Evolutionary conservation across 2,329 filamentous ascomycete species (phyloP), one percentile per base, ranked within the genome.

Genomic region (Dothistroma septosporum): DNA sequence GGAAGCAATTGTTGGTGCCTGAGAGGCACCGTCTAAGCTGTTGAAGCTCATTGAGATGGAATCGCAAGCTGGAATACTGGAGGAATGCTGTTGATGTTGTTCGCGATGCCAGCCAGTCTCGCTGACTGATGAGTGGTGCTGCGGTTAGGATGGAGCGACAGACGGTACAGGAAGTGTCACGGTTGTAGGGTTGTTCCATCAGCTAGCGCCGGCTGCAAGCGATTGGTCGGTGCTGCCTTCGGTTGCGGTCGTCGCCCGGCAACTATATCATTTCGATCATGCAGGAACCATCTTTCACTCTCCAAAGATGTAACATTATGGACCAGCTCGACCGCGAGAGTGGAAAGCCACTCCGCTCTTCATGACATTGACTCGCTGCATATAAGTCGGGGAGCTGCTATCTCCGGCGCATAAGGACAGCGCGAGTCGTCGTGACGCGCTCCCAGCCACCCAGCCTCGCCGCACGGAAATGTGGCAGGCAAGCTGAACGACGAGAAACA

Each of bases 391-490:
- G 28, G 22, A 31, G 11, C n/a, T 28, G 47, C 47, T 28, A 50
- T 50, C 47, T 31, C 47, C 21, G 8, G 10, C 22, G 21, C 28
- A 31, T 53, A 1, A 21, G 31, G n/a, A 35, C 31, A n/a, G 33
- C 53, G 53, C 53, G 53, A 55, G 11, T 47, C 48, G 57, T 21
- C 24, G 57, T 58, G 57, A 58, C 48, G 48, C 32, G 14, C 57
- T 31, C 28, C 57, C 49, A 58, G 57, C 57, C 57, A 53, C 57
- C 49, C 57, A 53, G 57, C 57, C 57, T 58, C 57, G 21, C 41
- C 12, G 16, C n/a, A 31, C 37, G 41, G 14, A 33, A 24, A 41
- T 53, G 57, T 58, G 48, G 57, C 57, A 58, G 48, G 57, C 49
- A 58, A 49, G 47, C 21, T 50, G 47, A 50, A 16, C 50, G 16